Base-by-base conservation (phyloP, 495 filamentous ascomycete genomes). In the Terfezia claveryi region DNA sequence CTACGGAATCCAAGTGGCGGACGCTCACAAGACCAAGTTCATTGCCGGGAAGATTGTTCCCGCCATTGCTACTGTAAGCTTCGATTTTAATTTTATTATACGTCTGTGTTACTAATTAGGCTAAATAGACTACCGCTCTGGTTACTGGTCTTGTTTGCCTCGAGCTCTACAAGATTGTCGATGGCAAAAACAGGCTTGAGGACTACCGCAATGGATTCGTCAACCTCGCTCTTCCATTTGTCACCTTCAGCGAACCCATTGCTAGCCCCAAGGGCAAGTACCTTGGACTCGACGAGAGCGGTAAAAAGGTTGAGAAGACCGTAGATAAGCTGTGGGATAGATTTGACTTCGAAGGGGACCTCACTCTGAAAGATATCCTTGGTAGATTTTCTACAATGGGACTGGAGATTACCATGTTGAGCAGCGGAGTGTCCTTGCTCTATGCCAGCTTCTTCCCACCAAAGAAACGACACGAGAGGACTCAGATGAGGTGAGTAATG, bases 1-100 rank as follows among this genome's bases (percentile, higher is more conserved):
- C 68, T 99, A 99, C 74, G 87, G 85, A 55, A 99, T 99, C 61
- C 75, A 82, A 58, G 76, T 80, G 57, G 88, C 92, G 0, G 87
- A 99, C 64, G 76, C 84, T 54, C 92, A 95, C 75, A 87, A 87
- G 77, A 99, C 88, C 55, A 99, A 99, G 71, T 95, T 96, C 70
- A 96, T 99, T 69, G 92, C 92, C 23, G 92, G 92, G 66, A 99
- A 96, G 75, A 99, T 99, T 61, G 96, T 99, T 61, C 92, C 92
- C 37, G 92, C 92, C 49, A 99, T 99, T 70, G 92, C 87, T 54
- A 51, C 50, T 20, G 63, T 66, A 38, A 57, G 60, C 16, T 44
- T 23, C 46, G 23, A 23, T 52, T 10, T 23, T 37, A 23, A 4
- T n/a, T 27, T 7, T 2, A 37, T 56, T 53, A 7, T 17, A 12